Conservation (phyloP, 2,329 filamentous ascomycete species). For the Trichoderma endophyticum region DNA sequence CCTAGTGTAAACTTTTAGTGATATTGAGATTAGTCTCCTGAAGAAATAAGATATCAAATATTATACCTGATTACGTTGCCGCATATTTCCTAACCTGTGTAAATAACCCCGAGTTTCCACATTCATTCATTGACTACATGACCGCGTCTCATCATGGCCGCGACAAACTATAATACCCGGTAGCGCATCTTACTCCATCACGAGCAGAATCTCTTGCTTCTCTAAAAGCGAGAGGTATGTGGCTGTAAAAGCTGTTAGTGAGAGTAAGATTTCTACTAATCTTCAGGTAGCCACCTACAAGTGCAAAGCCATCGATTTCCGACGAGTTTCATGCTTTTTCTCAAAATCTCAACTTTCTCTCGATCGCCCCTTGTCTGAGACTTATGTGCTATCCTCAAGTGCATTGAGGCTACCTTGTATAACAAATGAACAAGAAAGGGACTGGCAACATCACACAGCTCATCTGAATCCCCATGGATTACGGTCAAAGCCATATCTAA, state of each 20-base stretch:
- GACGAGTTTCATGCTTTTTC: not conserved
- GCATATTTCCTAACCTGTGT: not conserved
- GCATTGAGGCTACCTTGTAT: slow-evolving; percentile 8
- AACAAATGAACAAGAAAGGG: slow-evolving; percentile 2
- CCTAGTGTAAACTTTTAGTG: not conserved
- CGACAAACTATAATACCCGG: not conserved
- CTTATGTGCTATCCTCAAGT: not conserved
- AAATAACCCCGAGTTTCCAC: not conserved
- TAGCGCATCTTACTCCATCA: not conserved
- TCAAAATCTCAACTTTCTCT: not conserved
- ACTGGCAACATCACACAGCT: not conserved
- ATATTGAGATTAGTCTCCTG: not conserved
- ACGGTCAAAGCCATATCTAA: not conserved
- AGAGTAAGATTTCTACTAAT: not conserved
- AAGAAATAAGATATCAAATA: not conserved
- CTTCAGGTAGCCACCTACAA: not conserved
- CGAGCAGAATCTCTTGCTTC: slow-evolving; percentile 12
- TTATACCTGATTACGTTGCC: not conserved
- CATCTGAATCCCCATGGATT: not conserved
- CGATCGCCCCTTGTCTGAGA: not conserved
- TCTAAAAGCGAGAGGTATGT: slow-evolving; percentile 13
- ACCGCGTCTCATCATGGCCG: not conserved
- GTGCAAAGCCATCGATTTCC: slow-evolving; percentile 7
- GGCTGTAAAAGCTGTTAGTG: not conserved
- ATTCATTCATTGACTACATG: not conserved